These are phyloP conservation scores for Leccinum subtestaceum DNA, from an alignment of 768 basidiomycete species.

Conservation along the genomic window DNA sequence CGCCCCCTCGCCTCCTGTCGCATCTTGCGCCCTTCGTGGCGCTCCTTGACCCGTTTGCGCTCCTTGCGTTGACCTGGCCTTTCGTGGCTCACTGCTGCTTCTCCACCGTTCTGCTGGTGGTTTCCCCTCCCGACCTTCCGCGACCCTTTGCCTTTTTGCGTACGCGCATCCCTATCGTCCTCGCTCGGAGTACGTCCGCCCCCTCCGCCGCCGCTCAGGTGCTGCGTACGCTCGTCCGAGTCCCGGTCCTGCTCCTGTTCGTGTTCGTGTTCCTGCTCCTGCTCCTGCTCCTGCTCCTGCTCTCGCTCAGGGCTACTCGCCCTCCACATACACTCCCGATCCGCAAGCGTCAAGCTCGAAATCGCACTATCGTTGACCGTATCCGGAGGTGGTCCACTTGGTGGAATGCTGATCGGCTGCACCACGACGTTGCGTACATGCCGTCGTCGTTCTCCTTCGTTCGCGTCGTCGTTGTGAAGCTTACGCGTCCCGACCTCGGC, in stretches of 20 bases:
- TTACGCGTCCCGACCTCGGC: conserved; percentile 72
- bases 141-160: conserved; percentile 28
- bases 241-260: conserved; percentile 32
- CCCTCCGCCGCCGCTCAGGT: conserved; percentile 15
- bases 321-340: conserved; percentile 22
- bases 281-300: conserved; percentile 31
- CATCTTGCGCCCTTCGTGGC: conserved; percentile 37
- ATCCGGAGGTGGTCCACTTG: conserved; percentile 23
- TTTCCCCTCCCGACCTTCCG: conserved; percentile 25
- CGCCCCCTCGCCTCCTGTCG: conserved; percentile 58
- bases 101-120: conserved; percentile 22
- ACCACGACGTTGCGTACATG: conserved; percentile 39
- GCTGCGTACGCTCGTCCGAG: conserved; percentile 34
- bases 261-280: conserved; percentile 23
- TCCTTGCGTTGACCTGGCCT: conserved; percentile 22
- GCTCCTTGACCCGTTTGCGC: conserved; percentile 31
- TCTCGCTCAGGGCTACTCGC: conserved; percentile 18
- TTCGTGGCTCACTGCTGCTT: conserved; percentile 17
- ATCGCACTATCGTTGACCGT: conserved; percentile 45
- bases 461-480: conserved; percentile 23
- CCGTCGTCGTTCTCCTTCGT: conserved; percentile 17
- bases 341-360: conserved; percentile 44
- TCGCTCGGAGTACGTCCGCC: conserved; percentile 27
- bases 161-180: conserved; percentile 31
- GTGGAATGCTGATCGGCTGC: conserved; percentile 39